These are phyloP conservation scores for fission yeast (Schizosaccharomyces pombe) DNA, from an alignment of 805 yeast genomes.

Conservation along the genomic window DNA sequence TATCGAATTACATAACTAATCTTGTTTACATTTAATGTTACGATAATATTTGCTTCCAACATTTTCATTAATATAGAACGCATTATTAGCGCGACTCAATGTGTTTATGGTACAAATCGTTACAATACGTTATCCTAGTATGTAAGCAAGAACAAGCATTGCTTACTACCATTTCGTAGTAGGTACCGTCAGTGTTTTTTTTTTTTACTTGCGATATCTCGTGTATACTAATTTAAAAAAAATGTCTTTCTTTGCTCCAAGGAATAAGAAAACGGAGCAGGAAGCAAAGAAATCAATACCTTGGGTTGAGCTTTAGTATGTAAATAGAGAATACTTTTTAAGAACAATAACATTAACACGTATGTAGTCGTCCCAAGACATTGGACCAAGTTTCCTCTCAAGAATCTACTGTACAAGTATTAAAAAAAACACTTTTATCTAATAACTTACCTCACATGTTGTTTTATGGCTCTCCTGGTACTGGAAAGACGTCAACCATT, in stretches of 20 bases:
- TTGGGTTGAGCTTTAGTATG: background rate
- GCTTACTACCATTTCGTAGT: too few species aligned
- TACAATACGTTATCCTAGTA: too few species aligned
- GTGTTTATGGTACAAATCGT: too few species aligned
- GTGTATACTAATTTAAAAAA: background rate
- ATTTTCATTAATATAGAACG: too few species aligned
- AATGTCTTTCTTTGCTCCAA: constrained; percentile 2
- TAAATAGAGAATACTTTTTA: background rate
- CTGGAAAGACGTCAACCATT: constrained; percentile 78
- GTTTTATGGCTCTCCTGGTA: constrained; percentile 90
- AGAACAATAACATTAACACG: background rate
- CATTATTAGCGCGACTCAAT: too few species aligned
- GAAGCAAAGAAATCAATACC: background rate
- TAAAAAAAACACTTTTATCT: constrained; percentile 52
- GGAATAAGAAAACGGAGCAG: background rate
- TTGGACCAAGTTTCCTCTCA: constrained; percentile 80
- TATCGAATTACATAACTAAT: too few species aligned
- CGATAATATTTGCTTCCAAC: too few species aligned
- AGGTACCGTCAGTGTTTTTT: too few species aligned
- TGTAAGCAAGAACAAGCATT: too few species aligned
- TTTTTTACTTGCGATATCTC: background rate
- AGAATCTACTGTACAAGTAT: constrained; percentile 63
- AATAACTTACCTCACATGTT: constrained; percentile 77
- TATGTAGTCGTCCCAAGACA: constrained; percentile 48
- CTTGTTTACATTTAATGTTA: too few species aligned